Evolutionary conservation across 768 basidiomycete genomes (phyloP), one percentile per base, ranked within the genome.

Genomic region (Tephrocybe sp.): DNA sequence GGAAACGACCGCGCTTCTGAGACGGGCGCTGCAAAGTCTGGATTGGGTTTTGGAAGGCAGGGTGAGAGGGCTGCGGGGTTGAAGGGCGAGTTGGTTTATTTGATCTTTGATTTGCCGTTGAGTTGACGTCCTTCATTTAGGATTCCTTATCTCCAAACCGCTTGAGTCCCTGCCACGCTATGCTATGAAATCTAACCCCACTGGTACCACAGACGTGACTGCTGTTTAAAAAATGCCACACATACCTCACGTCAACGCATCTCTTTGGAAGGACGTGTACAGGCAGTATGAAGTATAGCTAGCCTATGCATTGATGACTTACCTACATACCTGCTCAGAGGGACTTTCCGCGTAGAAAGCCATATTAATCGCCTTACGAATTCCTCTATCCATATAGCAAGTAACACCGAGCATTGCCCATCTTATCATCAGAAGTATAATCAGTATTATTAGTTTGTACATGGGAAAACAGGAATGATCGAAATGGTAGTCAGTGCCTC

Each of bases 41-140:
- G 84, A 10, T 80, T 83, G 55, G 88, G 89, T n/a, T 92, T 92
- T 59, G 89, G 89, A 34, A 76, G 83, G 52, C 85, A 87, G 59
- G 89, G 82, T 4, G 86, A 91, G 68, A 87, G 86, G 67, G 77
- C 78, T 46, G 87, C 86, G 9, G 82, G 73, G 8, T 66, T 82
- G 59, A 80, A 72, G 61, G 87, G 87, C 68, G 50, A 30, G 65
- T 65, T 52, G 54, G n/a, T 22, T 39, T 20, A 33, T 47, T 22
- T 20, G n/a, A 20, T n/a, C 35, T 9, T 8, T 38, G 17, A 16
- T 17, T 32, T 41, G 17, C 12, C 16, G 35, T 16, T 17, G 35
- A 32, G 50, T 20, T 49, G 23, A 44, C 30, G 9, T 45, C 26
- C 20, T 39, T 33, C 48, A 23, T 49, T 39, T 43, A 77, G 77